Conservation (phyloP, 2,329 filamentous ascomycete species). For the Conoideocrella luteorostrata region DNA sequence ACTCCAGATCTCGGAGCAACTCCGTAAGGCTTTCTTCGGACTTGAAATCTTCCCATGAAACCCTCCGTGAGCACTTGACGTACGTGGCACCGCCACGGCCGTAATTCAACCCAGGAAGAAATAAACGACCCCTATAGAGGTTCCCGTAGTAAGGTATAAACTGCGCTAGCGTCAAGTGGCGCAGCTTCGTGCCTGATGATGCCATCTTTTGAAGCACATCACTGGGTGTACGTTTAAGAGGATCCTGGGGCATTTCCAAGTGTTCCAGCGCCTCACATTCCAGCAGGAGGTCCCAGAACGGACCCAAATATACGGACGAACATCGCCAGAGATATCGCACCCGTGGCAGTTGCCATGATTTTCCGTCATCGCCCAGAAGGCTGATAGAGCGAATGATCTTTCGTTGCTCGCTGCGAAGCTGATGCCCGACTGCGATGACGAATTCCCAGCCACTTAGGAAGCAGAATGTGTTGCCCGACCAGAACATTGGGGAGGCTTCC, state of each 20-base stretch:
- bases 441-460: neutral
- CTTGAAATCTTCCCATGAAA: neutral
- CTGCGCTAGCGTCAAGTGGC: neutral
- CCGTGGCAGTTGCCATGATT: neutral
- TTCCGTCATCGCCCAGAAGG: neutral
- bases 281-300: neutral
- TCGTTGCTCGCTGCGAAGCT: neutral
- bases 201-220: no score
- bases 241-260: neutral
- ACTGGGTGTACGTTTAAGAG: no score
- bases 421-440: neutral
- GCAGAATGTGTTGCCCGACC: neutral
- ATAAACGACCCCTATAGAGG: no score
- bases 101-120: no score
- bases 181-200: no score
- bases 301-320: no score
- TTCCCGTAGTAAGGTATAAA: neutral
- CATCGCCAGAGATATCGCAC: no score
- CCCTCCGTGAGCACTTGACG: neutral
- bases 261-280: neutral
- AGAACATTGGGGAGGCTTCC: constrained; percentile 2
- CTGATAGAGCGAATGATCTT: neutral
- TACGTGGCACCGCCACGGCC: no score
- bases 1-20: neutral
- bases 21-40: neutral